Percentiles rank a stretch among this genome's conserved stretches.
These are phyloP conservation scores for Musa acuminata DNA, from an alignment of 176 grass and related monocot genomes.

Conservation along the genomic window DNA sequence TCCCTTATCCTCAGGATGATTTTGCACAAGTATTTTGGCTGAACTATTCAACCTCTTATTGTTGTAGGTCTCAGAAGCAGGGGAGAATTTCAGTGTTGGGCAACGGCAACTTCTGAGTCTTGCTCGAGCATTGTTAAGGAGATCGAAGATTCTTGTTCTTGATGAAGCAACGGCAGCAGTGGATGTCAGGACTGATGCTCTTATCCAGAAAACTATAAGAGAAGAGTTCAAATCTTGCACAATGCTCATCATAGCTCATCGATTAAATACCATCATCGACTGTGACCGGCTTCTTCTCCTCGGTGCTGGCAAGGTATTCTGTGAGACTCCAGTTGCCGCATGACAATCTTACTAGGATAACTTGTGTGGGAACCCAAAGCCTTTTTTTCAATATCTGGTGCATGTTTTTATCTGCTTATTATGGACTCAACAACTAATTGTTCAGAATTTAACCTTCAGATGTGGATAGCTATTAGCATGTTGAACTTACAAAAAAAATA, in stretches of 20 bases:
- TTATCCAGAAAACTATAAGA: slow-evolving; percentile 97
- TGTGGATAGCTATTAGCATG: too few species aligned
- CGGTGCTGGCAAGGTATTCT: slow-evolving; percentile 62
- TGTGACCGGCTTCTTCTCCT: slow-evolving; percentile 89
- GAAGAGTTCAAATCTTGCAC: slow-evolving; percentile 99
- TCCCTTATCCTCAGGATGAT: not conserved
- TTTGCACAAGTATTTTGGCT: not conserved
- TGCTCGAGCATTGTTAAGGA: slow-evolving; percentile 81
- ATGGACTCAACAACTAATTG: too few species aligned
- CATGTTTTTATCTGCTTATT: too few species aligned
- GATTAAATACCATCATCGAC: slow-evolving; percentile 93
- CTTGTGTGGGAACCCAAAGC: not conserved
- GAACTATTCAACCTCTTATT: not conserved
- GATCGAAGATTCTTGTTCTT: slow-evolving; percentile 95
- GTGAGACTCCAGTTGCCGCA: not conserved
- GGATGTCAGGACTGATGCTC: slow-evolving; percentile 95
- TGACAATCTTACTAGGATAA: not conserved
- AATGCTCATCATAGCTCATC: slow-evolving; percentile 94
- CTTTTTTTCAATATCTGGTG: not conserved
- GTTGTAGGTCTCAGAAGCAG: slow-evolving; percentile 78
- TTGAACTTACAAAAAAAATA: too few species aligned
- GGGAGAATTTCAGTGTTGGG: slow-evolving; percentile 98
- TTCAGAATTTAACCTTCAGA: too few species aligned
- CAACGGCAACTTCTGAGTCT: slow-evolving; percentile 87
- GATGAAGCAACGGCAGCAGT: slow-evolving; percentile 97